A percentile compares a stretch with the other conserved stretches of the same genome.
phyloP scores from a whole-genome alignment of 2,329 filamentous ascomycete genomes.

The Akanthomyces lecanii region DNA sequence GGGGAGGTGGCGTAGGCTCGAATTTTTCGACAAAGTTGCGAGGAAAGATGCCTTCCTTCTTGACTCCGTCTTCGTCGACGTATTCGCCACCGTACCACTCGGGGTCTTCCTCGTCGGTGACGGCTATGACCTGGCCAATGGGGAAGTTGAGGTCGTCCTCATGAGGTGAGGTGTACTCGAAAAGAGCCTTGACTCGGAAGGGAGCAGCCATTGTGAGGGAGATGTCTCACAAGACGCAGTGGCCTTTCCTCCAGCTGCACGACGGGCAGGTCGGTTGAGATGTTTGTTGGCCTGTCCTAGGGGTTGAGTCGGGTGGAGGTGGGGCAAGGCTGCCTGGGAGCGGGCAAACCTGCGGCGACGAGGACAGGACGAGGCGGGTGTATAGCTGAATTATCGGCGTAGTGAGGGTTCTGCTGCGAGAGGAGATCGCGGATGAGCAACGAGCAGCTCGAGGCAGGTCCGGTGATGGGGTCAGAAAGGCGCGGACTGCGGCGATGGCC shows the following conservation, averaged over 20 bases:
- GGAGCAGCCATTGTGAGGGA: constrained; percentile 61
- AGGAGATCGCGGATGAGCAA: background rate
- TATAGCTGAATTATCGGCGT: background rate
- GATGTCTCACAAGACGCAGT: constrained; percentile 18
- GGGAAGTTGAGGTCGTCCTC: constrained; percentile 91
- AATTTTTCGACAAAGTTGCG: constrained; percentile 97
- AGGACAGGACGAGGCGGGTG: background rate
- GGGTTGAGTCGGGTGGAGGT: constrained; percentile 10
- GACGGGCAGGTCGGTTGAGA: constrained; percentile 10
- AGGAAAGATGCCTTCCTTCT: constrained; percentile 84
- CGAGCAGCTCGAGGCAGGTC: background rate
- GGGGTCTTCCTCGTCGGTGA: constrained; percentile 85
- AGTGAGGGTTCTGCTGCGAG: background rate
- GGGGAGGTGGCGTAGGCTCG: constrained; percentile 84
- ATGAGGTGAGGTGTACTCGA: constrained; percentile 87
- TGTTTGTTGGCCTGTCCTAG: constrained; percentile 16
- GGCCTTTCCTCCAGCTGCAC: constrained; percentile 10
- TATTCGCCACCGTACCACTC: constrained; percentile 96
- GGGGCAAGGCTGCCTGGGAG: constrained; percentile 12
- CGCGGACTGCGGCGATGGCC: background rate
- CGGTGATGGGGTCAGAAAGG: constrained; percentile 3
- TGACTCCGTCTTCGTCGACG: constrained; percentile 66
- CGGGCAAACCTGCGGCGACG: background rate
- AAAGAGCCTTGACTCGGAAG: constrained; percentile 95
- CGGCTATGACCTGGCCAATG: constrained; percentile 84